Evolutionary conservation across 805 yeast genomes (phyloP), one percentile per base, ranked within the genome.

Genomic region (Yarrowia deformans): DNA sequence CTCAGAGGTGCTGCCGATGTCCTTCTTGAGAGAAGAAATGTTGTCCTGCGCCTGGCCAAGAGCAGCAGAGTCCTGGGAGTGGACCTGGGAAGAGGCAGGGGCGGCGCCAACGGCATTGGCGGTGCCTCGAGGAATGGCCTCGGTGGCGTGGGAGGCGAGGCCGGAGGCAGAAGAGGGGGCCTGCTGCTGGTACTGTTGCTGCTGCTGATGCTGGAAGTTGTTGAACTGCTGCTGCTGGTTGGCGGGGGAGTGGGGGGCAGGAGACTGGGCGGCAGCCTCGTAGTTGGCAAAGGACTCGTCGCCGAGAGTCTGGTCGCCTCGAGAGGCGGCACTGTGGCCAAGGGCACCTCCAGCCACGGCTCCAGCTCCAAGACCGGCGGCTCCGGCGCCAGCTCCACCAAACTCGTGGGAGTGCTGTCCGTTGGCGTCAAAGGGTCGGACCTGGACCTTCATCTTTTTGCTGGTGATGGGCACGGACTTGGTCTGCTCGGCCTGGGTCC

Each of bases 391-490:
- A 23, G 29, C 29, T 23, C 29, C 29, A 52, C 58, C 72, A 52
- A 69, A 73, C 52, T 56, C 55, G 67, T 37, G 69, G 82, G 74
- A 48, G 81, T 75, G 74, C 86, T 87, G 75, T 81, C 83, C 69
- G 67, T 60, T 60, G 54, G 50, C 54, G 67, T 60, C 54, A 42
- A 63, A 63, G 55, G 68, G 68, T 13, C 56, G 55, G 37, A 63
- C 68, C 56, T 63, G 56, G 35, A 90, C 94, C 79, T 85, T 86
- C 78, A 86, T 86, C 81, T 87, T 90, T 81, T 85, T 89, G 74
- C 88, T 85, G 46, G 83, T 81, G 69, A 88, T 83, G 68, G 68
- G 68, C 56, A 63, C 68, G 48, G 68, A 63, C 56, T 63, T 63
- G 45, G 46, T 39, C 19, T 39, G 72, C 83, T 83, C 68, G 32